These are phyloP conservation scores for Kingdonia uniflora DNA, from an alignment of 164 flowering plant genomes.

Conservation along the genomic window DNA sequence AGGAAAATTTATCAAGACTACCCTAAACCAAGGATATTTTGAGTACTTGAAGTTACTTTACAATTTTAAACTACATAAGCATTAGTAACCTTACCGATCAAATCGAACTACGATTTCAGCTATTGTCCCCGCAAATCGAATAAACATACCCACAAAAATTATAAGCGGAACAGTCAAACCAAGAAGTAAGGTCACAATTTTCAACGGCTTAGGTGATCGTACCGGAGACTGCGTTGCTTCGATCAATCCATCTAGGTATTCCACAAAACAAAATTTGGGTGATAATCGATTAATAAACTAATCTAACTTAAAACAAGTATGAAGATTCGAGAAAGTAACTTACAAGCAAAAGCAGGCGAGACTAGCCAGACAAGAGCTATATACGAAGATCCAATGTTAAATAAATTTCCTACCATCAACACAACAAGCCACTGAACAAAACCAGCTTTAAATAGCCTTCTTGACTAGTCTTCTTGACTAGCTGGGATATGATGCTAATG, in stretches of 20 bases:
- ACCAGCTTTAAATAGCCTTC: slow-evolving; percentile 92
- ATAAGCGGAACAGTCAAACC: slow-evolving; percentile 56
- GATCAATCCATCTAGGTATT: slow-evolving; percentile 74
- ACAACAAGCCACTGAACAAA: slow-evolving; percentile 74
- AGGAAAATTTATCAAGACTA: too few species aligned
- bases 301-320: background rate
- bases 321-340: slow-evolving; percentile 16
- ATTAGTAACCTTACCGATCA: slow-evolving; percentile 45
- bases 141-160: slow-evolving; percentile 55
- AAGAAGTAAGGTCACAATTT: slow-evolving; percentile 58
- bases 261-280: slow-evolving; percentile 10
- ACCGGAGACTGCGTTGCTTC: slow-evolving; percentile 85
- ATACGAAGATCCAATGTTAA: slow-evolving; percentile 70
- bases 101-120: slow-evolving; percentile 58
- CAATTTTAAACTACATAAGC: background rate
- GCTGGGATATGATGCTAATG: too few species aligned
- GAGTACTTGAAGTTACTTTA: too few species aligned
- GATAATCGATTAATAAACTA: slow-evolving; percentile 1
- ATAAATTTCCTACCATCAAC: slow-evolving; percentile 55
- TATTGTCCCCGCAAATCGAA: slow-evolving; percentile 43
- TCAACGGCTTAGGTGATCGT: slow-evolving; percentile 76
- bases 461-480: too few species aligned
- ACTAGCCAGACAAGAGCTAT: slow-evolving; percentile 82
- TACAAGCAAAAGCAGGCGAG: slow-evolving; percentile 90
- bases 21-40: too few species aligned